Percentiles rank a stretch among this genome's conserved stretches.
Evolutionary conservation across 108 stramenopile species (phyloP).

Genomic region (Nannochloropsis salina): DNA sequence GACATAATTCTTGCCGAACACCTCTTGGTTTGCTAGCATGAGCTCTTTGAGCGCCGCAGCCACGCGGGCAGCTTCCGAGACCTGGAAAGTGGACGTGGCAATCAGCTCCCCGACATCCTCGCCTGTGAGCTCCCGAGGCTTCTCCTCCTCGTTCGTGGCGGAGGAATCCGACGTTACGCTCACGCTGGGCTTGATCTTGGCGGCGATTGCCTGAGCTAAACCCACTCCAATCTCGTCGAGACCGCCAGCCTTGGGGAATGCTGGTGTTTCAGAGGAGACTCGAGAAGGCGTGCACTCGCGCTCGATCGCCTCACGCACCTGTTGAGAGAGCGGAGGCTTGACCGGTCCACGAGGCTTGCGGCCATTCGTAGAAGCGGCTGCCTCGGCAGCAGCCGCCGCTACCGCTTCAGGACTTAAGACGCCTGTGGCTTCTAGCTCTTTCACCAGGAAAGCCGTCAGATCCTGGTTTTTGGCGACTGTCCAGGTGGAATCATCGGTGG

Average conservation of each 20-base stretch:
- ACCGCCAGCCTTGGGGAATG: background rate
- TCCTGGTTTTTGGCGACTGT: background rate
- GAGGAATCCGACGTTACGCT: background rate
- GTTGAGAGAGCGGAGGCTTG: background rate
- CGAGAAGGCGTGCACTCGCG: background rate
- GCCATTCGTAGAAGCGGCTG: background rate
- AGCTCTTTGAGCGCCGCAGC: background rate
- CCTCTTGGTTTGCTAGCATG: background rate
- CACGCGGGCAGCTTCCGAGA: background rate
- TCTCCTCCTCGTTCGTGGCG: background rate
- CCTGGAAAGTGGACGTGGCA: background rate
- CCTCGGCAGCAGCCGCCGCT: background rate
- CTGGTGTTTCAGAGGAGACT: background rate
- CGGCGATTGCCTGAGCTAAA: background rate
- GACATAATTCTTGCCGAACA: background rate
- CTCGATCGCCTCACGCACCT: background rate
- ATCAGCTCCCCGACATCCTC: background rate
- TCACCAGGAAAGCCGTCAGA: background rate
- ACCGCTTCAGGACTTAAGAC: background rate
- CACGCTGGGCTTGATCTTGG: background rate
- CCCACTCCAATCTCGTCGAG: background rate
- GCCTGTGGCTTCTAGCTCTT: background rate
- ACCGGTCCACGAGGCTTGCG: constrained; percentile 1
- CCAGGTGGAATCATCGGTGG: background rate
- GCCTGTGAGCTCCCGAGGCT: background rate